Percentiles rank a stretch among this genome's conserved stretches.
Conservation (phyloP, 495 filamentous ascomycete species). For the Hypoxylon lienhwacheense region DNA sequence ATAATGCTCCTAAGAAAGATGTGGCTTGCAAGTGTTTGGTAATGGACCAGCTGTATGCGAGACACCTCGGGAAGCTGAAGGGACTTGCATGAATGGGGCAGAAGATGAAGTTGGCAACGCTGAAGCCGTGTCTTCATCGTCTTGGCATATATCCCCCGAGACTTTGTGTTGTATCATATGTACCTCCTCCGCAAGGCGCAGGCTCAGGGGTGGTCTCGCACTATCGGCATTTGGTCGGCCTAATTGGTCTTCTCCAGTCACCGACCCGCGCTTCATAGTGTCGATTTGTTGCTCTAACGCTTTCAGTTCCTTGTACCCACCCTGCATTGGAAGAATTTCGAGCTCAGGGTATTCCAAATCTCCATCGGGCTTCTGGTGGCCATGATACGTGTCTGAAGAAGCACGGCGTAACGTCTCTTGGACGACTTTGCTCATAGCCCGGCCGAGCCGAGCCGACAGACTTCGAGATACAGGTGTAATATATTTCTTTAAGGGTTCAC, state of each 20-base stretch:
- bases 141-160: slow-evolving; percentile 4
- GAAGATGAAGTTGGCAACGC: neutral
- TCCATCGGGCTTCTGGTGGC: slow-evolving; percentile 7
- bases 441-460: slow-evolving; percentile 39
- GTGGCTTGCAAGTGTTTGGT: neutral
- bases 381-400: slow-evolving; percentile 19
- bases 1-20: too few relatives aligned
- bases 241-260: slow-evolving; percentile 6
- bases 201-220: slow-evolving; percentile 19
- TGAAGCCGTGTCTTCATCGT: neutral
- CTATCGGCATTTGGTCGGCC: slow-evolving; percentile 12
- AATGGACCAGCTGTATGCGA: slow-evolving; percentile 1
- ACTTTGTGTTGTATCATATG: slow-evolving; percentile 30
- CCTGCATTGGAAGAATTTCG: slow-evolving; percentile 38
- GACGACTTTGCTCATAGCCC: slow-evolving; percentile 40
- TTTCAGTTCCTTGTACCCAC: slow-evolving; percentile 37
- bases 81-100: neutral
- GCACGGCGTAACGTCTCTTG: slow-evolving; percentile 12
- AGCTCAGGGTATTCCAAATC: slow-evolving; percentile 44
- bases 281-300: slow-evolving; percentile 41
- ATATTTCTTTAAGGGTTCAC: slow-evolving; percentile 12
- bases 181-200: slow-evolving; percentile 31
- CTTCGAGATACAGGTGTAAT: slow-evolving; percentile 14
- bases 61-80: slow-evolving; percentile 1
- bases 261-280: slow-evolving; percentile 38